phyloP scores from a whole-genome alignment of 495 filamentous ascomycete genomes.

The Talaromyces liani region DNA sequence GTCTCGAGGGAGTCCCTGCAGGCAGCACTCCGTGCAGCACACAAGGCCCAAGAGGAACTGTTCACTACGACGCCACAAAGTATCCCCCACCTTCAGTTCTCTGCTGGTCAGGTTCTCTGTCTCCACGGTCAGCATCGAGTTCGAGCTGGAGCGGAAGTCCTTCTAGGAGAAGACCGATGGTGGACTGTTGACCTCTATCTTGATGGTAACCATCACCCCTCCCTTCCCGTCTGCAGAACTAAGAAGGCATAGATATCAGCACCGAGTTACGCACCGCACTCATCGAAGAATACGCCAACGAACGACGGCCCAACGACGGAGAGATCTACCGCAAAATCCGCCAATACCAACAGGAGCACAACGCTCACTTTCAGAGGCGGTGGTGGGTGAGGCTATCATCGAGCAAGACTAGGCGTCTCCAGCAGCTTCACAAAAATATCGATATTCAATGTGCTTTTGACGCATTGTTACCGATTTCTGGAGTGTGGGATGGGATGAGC shows the following conservation, averaged over 20 bases:
- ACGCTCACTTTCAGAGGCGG: conserved; percentile 17
- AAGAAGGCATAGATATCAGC: conserved; percentile 9
- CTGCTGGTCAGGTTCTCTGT: conserved; percentile 14
- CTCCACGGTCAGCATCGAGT: conserved; percentile 30
- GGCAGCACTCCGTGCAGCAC: too few species aligned
- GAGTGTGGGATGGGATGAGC: conserved; percentile 22
- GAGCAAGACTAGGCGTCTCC: conserved; percentile 17
- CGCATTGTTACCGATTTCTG: conserved; percentile 17
- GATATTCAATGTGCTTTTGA: conserved; percentile 17
- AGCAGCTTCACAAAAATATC: conserved; percentile 11
- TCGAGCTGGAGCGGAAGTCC: conserved; percentile 18
- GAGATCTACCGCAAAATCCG: conserved; percentile 35
- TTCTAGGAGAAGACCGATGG: conserved; percentile 21
- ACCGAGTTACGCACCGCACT: conserved; percentile 16
- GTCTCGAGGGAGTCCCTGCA: too few species aligned
- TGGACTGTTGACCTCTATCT: conserved; percentile 34
- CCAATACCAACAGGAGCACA: conserved; percentile 23
- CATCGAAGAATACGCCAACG: conserved; percentile 28
- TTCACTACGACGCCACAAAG: neutral
- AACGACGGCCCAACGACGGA: conserved; percentile 23
- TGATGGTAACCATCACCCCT: conserved; percentile 13
- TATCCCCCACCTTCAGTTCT: conserved; percentile 8
- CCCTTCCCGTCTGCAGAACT: too few species aligned
- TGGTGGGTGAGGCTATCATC: conserved; percentile 16
- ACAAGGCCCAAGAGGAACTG: too few species aligned